phyloP scores from a whole-genome alignment of 305 asterid species.

The Fraxinus floribunda region DNA sequence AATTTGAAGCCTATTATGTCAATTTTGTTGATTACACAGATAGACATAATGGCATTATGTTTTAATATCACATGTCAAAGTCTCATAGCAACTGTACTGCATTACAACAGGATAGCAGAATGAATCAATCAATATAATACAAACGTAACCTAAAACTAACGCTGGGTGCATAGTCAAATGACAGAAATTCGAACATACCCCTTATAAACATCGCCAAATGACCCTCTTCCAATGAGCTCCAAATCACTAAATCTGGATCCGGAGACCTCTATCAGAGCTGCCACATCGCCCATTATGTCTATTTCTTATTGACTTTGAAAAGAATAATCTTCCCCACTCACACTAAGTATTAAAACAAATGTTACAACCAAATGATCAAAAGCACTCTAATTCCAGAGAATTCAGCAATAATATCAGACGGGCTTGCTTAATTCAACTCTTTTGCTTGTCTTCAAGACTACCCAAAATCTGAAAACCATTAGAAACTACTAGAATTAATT shows the following conservation, averaged over 20 bases:
- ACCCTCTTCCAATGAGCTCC: conserved; percentile 95
- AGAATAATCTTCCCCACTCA: conserved; percentile 25
- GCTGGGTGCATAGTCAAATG: conserved; percentile 7
- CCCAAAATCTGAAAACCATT: conserved; percentile 19
- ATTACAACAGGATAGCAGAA: conserved; percentile 7
- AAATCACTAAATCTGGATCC: conserved; percentile 79
- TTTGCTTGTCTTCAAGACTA: not conserved
- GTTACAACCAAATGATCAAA: conserved; percentile 27
- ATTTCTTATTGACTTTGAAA: conserved; percentile 8
- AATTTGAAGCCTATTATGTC: conserved; percentile 1
- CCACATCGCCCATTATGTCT: conserved; percentile 68
- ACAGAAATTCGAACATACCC: conserved; percentile 49
- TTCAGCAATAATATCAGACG: conserved; percentile 18
- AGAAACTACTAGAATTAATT: conserved; percentile 15
- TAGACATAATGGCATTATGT: not conserved
- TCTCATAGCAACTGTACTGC: not conserved
- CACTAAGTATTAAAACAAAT: conserved; percentile 22
- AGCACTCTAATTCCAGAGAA: conserved; percentile 18
- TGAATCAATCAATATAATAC: not conserved
- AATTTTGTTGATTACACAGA: not conserved
- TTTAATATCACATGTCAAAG: not conserved
- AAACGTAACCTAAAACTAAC: conserved; percentile 14
- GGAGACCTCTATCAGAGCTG: conserved; percentile 68
- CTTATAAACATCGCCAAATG: conserved; percentile 91
- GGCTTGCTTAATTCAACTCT: conserved; percentile 26